phyloP scores from a whole-genome alignment of 192 early-diverging fungal species.

The Borealophlyctis nickersoniae region DNA sequence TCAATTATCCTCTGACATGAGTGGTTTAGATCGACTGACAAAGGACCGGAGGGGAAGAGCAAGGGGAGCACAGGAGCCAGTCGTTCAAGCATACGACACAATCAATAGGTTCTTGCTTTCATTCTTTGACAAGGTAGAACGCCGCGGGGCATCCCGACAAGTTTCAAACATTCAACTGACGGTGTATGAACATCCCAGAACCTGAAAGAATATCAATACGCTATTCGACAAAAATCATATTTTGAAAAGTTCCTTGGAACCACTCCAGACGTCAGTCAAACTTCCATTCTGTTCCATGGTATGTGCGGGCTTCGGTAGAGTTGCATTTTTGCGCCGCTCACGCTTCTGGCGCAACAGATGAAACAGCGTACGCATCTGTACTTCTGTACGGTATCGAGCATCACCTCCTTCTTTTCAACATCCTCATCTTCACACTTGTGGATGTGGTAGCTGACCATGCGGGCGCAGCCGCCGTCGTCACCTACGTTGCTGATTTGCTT shows the following conservation, averaged over 20 bases:
- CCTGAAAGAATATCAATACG: conserved; percentile 49
- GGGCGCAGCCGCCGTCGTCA: conserved; percentile 27
- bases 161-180: conserved; percentile 9
- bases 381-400: conserved; percentile 43
- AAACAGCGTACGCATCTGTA: too few species aligned
- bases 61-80: conserved; percentile 24
- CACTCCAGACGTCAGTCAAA: conserved; percentile 35
- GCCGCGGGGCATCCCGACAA: background rate
- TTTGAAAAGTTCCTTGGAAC: conserved; percentile 42
- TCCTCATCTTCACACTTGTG: conserved; percentile 31
- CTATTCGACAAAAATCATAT: conserved; percentile 35
- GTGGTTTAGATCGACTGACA: conserved; percentile 13
- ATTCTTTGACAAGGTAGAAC: conserved; percentile 50
- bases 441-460: conserved; percentile 20
- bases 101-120: conserved; percentile 48
- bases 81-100: conserved; percentile 34
- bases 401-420: conserved; percentile 41
- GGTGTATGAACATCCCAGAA: conserved; percentile 35
- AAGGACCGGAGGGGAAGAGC: conserved; percentile 12
- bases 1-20: too few species aligned
- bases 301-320: too few species aligned
- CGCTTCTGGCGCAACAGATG: too few species aligned
- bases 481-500: conserved; percentile 36
- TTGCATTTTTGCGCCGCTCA: too few species aligned
- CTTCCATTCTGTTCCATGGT: conserved; percentile 44